Base-by-base conservation (phyloP, 148 eudicot genomes). In the Nepenthes mirabilis region DNA sequence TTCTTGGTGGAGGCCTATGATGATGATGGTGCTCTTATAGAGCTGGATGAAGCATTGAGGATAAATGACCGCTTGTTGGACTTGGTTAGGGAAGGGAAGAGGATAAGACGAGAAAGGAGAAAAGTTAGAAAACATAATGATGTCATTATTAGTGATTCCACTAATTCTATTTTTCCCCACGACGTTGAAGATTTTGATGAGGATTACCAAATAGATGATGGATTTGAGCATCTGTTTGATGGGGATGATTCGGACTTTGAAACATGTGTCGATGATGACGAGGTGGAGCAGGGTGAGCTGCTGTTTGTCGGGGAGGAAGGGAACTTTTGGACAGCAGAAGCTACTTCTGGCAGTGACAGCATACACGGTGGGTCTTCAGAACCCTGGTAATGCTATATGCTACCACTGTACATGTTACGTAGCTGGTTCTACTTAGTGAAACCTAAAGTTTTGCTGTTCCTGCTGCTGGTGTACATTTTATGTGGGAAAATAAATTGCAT, bases 1-100 rank as follows among this genome's bases (percentile, higher is more conserved):
- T 86, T 91, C 79, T 75, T 88, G 76, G 96, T 88, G 49, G 98
- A 91, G 68, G 88, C 85, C 9, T 91, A 88, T 58, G 75, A 82
- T 70, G 89, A 80, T 33, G 74, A 75, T 48, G 96, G 96, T 45
- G 62, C 34, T 35, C 86, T 88, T 34, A 37, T 75, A 59, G 77
- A 77, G 67, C 80, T 64, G 68, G 88, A 88, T 61, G 91, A 79
- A 56, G 57, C 71, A 45, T 65, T 71, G 49, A 43, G 61, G 6
- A 70, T 88, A 37, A 83, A 68, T 61, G 75, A 83, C 7, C 79
- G 64, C 54, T 52, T 93, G 65, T 63, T 88, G 75, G 74, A 72
- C 54, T 82, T 93, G 62, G 87, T 93, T 36, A 70, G 70, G 37
- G 81, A 82, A 23, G 23, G 88, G 60, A 85, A 93, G 76, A 74